Conservation (phyloP, 2,329 filamentous ascomycete species). For the Trichophyton schoenleinii region DNA sequence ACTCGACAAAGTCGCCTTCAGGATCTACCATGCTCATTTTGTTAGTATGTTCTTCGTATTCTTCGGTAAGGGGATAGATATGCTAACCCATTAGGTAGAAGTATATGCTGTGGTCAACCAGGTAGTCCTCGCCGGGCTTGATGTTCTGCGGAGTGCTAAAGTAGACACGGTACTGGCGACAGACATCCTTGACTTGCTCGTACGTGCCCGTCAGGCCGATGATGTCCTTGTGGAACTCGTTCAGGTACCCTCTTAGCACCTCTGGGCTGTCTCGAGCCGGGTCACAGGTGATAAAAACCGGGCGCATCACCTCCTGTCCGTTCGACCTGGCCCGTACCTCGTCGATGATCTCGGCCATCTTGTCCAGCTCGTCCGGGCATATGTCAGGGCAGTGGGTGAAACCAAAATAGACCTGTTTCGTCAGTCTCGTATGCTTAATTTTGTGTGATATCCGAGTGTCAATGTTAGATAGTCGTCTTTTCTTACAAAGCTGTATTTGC, state of each 20-base stretch:
- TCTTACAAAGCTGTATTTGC: slow-evolving; percentile 53
- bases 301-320: slow-evolving; percentile 43
- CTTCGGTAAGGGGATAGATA: slow-evolving; percentile 10
- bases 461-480: not conserved
- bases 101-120: slow-evolving; percentile 98
- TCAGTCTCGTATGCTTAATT: not conserved
- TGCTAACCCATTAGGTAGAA: slow-evolving; percentile 83
- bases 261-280: slow-evolving; percentile 78
- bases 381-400: slow-evolving; percentile 98
- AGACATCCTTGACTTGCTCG: slow-evolving; percentile 84
- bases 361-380: slow-evolving; percentile 96
- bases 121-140: slow-evolving; percentile 85
- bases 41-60: not conserved
- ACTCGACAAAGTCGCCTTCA: slow-evolving; percentile 95
- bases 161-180: slow-evolving; percentile 93
- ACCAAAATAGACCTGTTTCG: slow-evolving; percentile 79
- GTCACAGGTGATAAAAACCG: slow-evolving; percentile 86
- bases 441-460: not conserved
- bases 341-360: slow-evolving; percentile 95
- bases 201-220: slow-evolving; percentile 87
- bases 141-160: slow-evolving; percentile 85
- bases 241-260: slow-evolving; percentile 71
- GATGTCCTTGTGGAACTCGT: slow-evolving; percentile 79
- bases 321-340: slow-evolving; percentile 36
- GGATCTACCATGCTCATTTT: slow-evolving; percentile 48